Percentiles rank a stretch among this genome's conserved stretches.
phyloP scores from a whole-genome alignment of 495 filamentous ascomycete genomes.

The Trichoderma reesei region DNA sequence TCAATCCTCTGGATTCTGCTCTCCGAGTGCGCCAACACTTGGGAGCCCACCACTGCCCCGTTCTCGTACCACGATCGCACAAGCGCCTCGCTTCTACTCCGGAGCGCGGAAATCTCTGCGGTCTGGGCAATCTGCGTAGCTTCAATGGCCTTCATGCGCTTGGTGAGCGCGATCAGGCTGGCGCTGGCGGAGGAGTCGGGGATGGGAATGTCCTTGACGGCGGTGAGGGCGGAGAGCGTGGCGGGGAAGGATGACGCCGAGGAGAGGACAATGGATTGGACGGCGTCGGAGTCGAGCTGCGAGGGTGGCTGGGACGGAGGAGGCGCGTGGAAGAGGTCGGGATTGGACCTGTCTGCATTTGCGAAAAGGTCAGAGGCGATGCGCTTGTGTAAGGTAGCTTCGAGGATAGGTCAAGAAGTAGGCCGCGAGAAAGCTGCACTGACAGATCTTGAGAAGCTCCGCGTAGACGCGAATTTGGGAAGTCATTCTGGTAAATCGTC shows the following conservation, averaged over 20 bases:
- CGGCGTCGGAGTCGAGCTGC: constrained; percentile 31
- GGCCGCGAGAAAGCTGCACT: constrained; percentile 11
- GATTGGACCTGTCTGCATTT: constrained; percentile 32
- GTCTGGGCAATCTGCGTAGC: constrained; percentile 59
- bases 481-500: constrained; percentile 32
- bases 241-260: constrained; percentile 64
- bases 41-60: constrained; percentile 55
- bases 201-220: constrained; percentile 63
- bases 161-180: constrained; percentile 55
- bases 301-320: constrained; percentile 28
- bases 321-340: constrained; percentile 37
- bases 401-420: no score
- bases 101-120: constrained; percentile 58
- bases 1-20: constrained; percentile 58
- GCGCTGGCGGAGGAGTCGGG: constrained; percentile 60
- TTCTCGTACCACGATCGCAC: constrained; percentile 75
- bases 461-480: constrained; percentile 34
- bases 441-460: constrained; percentile 42
- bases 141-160: constrained; percentile 59
- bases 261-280: constrained; percentile 62
- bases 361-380: not conserved
- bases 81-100: constrained; percentile 60
- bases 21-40: constrained; percentile 68
- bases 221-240: constrained; percentile 69
- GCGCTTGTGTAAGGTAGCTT: no score